These are phyloP conservation scores for Penicillium sp. DNA, from an alignment of 2,329 filamentous ascomycete species.

Conservation along the genomic window DNA sequence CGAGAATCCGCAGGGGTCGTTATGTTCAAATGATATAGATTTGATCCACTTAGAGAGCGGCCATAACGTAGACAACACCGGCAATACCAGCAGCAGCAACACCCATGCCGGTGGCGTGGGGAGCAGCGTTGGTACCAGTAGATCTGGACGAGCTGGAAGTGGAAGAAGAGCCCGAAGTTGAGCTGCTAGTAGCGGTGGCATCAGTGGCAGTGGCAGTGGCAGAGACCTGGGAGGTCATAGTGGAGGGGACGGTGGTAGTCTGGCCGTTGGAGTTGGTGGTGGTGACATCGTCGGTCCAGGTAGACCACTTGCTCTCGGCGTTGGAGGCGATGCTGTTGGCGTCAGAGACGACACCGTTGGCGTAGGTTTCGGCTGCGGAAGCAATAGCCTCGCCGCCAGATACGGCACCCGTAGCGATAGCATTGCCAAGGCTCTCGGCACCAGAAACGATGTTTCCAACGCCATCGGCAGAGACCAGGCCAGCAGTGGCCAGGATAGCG, in stretches of 20 bases:
- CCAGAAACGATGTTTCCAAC: constrained; percentile 21
- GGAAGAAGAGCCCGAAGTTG: background rate
- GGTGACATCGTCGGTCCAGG: background rate
- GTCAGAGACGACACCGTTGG: background rate
- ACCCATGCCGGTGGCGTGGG: constrained; percentile 23
- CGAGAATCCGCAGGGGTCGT: background rate
- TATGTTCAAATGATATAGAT: background rate
- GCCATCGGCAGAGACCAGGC: constrained; percentile 21
- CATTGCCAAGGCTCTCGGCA: constrained; percentile 10
- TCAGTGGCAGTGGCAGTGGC: constrained; percentile 7
- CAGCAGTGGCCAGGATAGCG: constrained; percentile 23
- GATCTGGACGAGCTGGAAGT: constrained; percentile 8
- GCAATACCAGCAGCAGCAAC: constrained; percentile 26
- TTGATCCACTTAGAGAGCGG: constrained; percentile 25
- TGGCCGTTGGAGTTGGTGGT: constrained; percentile 22
- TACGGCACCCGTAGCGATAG: background rate
- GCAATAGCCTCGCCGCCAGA: background rate
- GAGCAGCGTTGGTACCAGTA: constrained; percentile 16
- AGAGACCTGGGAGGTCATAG: constrained; percentile 11
- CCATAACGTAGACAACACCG: constrained; percentile 32
- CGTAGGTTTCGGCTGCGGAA: background rate
- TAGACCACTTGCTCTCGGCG: constrained; percentile 11
- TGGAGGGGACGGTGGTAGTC: constrained; percentile 17
- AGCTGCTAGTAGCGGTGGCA: constrained; percentile 2
- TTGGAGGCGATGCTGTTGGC: constrained; percentile 5